phyloP scores from a whole-genome alignment of 768 basidiomycete genomes.

The Tylopilus balloui region DNA sequence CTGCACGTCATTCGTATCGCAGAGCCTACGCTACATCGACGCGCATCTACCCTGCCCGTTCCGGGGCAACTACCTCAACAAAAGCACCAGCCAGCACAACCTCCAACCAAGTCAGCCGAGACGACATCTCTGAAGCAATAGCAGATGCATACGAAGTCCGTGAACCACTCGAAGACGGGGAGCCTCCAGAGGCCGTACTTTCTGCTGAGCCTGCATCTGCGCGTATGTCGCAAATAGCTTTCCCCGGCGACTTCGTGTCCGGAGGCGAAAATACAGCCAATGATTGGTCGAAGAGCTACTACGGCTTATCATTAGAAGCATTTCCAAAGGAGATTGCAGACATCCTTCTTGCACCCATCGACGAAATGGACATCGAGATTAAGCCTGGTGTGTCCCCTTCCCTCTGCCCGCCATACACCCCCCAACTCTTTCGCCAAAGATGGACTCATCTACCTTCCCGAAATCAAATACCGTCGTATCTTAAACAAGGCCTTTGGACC shows the following conservation, averaged over 20 bases:
- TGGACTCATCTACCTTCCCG: conserved; percentile 90
- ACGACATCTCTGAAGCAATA: conserved; percentile 20
- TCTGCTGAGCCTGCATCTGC: conserved; percentile 11
- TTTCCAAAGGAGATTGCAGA: conserved; percentile 75
- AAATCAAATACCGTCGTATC: conserved; percentile 92
- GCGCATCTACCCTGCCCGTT: conserved; percentile 24
- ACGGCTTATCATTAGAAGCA: conserved; percentile 71
- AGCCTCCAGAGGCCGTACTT: conserved; percentile 14
- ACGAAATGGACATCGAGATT: conserved; percentile 80
- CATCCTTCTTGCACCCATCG: conserved; percentile 67
- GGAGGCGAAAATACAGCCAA: conserved; percentile 31
- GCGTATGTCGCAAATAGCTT: conserved; percentile 18
- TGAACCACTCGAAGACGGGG: conserved; percentile 13
- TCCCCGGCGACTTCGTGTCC: conserved; percentile 27
- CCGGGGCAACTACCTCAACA: conserved; percentile 19
- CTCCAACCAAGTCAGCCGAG: conserved; percentile 18
- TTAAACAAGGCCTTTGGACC: conserved; percentile 94
- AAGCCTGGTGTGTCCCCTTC: conserved; percentile 69
- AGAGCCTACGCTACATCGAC: conserved; percentile 22
- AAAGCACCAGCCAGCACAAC: conserved; percentile 33
- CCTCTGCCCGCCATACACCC: too few species aligned
- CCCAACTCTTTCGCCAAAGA: conserved; percentile 43
- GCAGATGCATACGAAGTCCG: conserved; percentile 15
- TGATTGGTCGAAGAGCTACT: conserved; percentile 89
- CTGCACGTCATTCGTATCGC: conserved; percentile 4